Base-by-base conservation (phyloP, 2,329 filamentous ascomycete species). In the Ophiostoma piceae region DNA sequence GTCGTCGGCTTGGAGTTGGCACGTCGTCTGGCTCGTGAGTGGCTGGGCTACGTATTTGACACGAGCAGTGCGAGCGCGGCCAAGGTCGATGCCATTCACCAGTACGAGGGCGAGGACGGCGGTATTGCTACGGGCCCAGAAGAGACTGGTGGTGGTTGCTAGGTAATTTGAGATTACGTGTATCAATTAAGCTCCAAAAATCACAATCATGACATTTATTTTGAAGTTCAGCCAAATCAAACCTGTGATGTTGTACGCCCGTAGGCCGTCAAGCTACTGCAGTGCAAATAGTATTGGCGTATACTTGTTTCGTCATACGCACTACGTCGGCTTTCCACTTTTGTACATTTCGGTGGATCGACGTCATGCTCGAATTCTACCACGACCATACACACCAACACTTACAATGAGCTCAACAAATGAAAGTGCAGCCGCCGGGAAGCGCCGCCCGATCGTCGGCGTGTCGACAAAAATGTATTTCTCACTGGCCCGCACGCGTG, bases 381-480 rank as follows among this genome's bases (percentile, higher is more conserved):
- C 5, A 32, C 2, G 14, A 37, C 22, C 32, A 22, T 35, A 9
- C 7, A 37, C 65, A 22, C 32, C 64, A 16, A 14, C 43, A 37
- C 22, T 29, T 8, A 62, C n/a, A 29, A 68, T 67, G 47, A 41
- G 64, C 16, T 11, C 60, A 11, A 19, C 35, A 9, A 11, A 7
- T 6, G 22, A 26, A 7, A 22, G 32, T 12, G 5, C 19, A n/a
- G 62, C 22, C 39, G 14, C 39, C 72, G 69, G 57, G 47, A 66
- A 65, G 79, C 84, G 82, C 66, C 86, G 86, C 75, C 88, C 87
- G 75, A 82, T 93, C 72, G 83, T 93, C 71, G 90, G 90, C 77
- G 88, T 92, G 73, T 90, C 88, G 66, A 87, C 90, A 54, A 93
- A 93, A 76, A 91, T 92, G 87, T 93, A 94, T 84, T 94, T 94